Base-by-base conservation (phyloP, 192 early-diverging fungal genomes). In the Coemansia pectinata region DNA sequence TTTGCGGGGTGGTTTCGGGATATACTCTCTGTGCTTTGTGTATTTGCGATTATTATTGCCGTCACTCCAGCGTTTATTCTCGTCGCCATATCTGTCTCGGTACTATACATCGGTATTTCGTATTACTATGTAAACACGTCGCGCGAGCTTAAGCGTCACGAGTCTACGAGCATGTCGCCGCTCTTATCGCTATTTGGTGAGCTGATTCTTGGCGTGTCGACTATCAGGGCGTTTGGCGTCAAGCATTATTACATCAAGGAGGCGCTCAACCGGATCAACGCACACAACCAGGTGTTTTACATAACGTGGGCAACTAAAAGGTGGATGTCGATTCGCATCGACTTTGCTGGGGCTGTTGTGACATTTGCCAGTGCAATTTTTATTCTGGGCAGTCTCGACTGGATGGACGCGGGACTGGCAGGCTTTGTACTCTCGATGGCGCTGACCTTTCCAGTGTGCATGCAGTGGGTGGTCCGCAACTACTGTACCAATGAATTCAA, bases 251-350 rank as follows among this genome's bases (percentile, higher is more conserved):
- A 95, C 74, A 85, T 87, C n/a, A 76, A 80, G 65, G 87, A 87
- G 55, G 90, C 90, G 7, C 78, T 88, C 71, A 60, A 55, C 34
- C 87, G 89, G 45, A 77, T 89, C 14, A 88, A 98, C 73, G 79
- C 76, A 52, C 93, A 94, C 85, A 95, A 96, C 78, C 86, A 94
- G 14, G 89, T 94, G 7, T 94, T 88, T 73, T 90, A 94, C 66
- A 88, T 90, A 73, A 85, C 95, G 84, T 95, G 95, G 94, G 88
- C 88, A 0, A 87, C 91, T 31, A 99, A 96, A 85, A 86, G 95
- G 55, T 97, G 95, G 95, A 80, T 98, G 44, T 91, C 27, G 27
- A 90, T 65, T 85, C 90, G 60, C 89, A 92, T 92, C 36, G 95
- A 95, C 27, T 62, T 71, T 92, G 27, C 83, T 91, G 0, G 93